Conservation (phyloP, 495 filamentous ascomycete species). For the Melanomma pulvis-pyrius region DNA sequence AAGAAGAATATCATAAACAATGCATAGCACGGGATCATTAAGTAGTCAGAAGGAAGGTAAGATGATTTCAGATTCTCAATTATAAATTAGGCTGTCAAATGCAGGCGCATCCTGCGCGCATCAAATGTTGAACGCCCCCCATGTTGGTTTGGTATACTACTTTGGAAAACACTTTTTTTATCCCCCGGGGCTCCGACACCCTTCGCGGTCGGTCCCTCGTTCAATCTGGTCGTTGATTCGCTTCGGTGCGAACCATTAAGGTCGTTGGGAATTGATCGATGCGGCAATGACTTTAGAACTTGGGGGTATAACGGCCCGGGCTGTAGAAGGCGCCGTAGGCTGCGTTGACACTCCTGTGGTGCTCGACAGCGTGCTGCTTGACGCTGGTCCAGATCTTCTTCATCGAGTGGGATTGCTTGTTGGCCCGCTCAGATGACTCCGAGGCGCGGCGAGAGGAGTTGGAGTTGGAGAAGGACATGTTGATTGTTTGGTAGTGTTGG, state of each 20-base stretch:
- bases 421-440: neutral
- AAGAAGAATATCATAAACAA: too few species aligned
- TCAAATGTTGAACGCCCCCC: neutral
- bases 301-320: neutral
- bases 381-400: constrained; percentile 19
- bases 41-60: neutral
- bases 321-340: constrained; percentile 17
- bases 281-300: neutral
- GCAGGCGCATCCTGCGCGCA: neutral
- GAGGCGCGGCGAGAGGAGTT: constrained; percentile 4
- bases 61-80: neutral
- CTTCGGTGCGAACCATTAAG: neutral
- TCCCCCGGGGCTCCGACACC: neutral
- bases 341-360: constrained; percentile 20
- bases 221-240: too few species aligned
- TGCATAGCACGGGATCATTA: neutral
- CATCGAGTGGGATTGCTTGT: neutral
- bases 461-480: neutral
- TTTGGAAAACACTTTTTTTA: neutral
- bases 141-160: neutral
- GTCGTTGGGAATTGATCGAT: neutral
- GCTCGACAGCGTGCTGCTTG: constrained; percentile 18
- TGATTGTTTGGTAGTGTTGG: neutral
- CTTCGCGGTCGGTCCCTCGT: neutral
- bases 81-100: neutral